Evolutionary conservation across 2,329 filamentous ascomycete genomes (phyloP).

Genomic region (Cercospora nicotianae): DNA sequence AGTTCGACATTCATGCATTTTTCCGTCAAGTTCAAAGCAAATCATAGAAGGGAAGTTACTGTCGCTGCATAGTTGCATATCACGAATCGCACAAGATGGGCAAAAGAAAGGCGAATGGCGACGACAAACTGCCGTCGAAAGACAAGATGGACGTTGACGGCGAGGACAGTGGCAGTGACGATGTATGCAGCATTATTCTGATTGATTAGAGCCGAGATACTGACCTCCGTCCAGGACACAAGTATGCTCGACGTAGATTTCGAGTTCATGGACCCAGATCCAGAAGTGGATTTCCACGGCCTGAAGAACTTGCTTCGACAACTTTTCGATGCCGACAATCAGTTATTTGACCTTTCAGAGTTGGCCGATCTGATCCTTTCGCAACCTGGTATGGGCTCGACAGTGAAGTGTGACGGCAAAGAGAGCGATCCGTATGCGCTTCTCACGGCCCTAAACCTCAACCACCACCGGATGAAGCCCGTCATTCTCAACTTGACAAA

Average conservation of each 20-base stretch:
- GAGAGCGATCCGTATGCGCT: conserved; percentile 91
- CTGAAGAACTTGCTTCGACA: conserved; percentile 87
- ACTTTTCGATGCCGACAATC: conserved; percentile 83
- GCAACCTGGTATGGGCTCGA: conserved; percentile 85
- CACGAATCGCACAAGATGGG: conserved; percentile 37
- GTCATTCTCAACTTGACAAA: conserved; percentile 68
- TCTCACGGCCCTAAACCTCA: conserved; percentile 80
- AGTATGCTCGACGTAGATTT: conserved; percentile 95
- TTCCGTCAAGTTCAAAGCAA: neutral
- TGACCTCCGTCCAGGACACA: conserved; percentile 64
- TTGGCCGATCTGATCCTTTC: conserved; percentile 83
- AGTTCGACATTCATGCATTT: neutral
- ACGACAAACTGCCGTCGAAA: conserved; percentile 48
- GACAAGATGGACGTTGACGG: conserved; percentile 43
- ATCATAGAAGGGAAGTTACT: too few species aligned
- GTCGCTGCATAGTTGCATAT: too few species aligned
- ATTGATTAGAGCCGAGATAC: neutral
- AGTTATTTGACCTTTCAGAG: conserved; percentile 82
- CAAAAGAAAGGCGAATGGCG: conserved; percentile 53
- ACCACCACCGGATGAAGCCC: conserved; percentile 71
- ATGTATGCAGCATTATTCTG: conserved; percentile 30
- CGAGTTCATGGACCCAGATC: conserved; percentile 96
- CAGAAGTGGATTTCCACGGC: conserved; percentile 89
- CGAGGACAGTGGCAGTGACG: conserved; percentile 38
- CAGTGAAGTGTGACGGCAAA: conserved; percentile 95